phyloP scores from a whole-genome alignment of 345 rosid genomes.

The Corymbia maculata region DNA sequence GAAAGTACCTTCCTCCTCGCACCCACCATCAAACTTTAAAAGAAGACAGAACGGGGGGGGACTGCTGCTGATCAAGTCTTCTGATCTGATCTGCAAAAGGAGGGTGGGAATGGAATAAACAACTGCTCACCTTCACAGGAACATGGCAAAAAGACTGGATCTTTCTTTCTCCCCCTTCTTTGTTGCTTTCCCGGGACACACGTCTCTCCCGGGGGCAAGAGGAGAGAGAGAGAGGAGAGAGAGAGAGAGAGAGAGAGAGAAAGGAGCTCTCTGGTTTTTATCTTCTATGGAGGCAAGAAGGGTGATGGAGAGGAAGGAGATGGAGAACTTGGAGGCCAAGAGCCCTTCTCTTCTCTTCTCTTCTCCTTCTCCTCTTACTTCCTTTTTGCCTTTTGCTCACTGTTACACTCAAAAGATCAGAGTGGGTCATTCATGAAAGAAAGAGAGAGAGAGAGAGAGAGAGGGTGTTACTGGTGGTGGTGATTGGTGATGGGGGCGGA shows the following conservation, averaged over 20 bases:
- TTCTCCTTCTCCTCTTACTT: neutral
- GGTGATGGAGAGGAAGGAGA: neutral
- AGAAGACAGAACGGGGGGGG: neutral
- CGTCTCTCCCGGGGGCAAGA: neutral
- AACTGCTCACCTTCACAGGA: neutral
- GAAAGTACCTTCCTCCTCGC: neutral
- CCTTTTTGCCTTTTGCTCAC: constrained; percentile 1
- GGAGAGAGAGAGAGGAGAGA: too few species aligned
- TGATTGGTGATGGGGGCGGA: neutral
- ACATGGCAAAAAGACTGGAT: neutral
- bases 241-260: too few species aligned
- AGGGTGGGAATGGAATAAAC: neutral
- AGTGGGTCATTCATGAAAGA: neutral
- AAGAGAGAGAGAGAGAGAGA: neutral
- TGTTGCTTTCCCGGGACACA: neutral
- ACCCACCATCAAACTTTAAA: neutral
- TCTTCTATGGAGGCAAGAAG: neutral
- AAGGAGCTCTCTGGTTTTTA: neutral
- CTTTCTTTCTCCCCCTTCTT: neutral
- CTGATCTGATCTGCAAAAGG: neutral
- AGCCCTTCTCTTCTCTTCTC: neutral
- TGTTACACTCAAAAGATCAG: constrained; percentile 12
- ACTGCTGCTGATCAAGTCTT: neutral
- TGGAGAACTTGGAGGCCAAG: neutral
- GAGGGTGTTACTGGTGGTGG: neutral